These are phyloP conservation scores for Phyllosticta ampelicida DNA, from an alignment of 2,329 filamentous ascomycete species.

Conservation along the genomic window DNA sequence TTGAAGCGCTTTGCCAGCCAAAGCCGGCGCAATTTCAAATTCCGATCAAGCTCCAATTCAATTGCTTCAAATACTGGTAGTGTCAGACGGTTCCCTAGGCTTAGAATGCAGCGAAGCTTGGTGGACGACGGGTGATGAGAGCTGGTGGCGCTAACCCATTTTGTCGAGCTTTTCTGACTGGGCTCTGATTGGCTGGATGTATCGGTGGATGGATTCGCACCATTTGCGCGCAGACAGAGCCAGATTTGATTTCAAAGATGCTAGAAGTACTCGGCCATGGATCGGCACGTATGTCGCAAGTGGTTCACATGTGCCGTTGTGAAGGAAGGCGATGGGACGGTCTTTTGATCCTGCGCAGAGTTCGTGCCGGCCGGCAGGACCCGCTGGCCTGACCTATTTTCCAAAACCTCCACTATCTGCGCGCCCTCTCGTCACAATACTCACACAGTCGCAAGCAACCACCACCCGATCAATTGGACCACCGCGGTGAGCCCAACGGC, in stretches of 20 bases:
- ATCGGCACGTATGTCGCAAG: not conserved
- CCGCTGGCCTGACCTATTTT: constrained; percentile 7
- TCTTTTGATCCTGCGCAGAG: not conserved
- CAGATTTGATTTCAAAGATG: not conserved
- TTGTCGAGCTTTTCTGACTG: constrained; percentile 2
- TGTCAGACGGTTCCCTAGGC: not conserved
- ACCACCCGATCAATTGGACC: constrained; percentile 27
- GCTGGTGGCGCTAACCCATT: constrained; percentile 1
- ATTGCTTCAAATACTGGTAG: not conserved
- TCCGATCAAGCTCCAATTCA: not conserved
- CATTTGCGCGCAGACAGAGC: not conserved
- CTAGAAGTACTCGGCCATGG: not conserved
- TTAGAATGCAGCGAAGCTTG: not conserved
- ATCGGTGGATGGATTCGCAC: not conserved
- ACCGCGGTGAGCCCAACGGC: constrained; percentile 25
- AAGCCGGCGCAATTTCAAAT: too few relatives aligned
- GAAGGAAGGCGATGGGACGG: not conserved
- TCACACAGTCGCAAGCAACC: constrained; percentile 13
- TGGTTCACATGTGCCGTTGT: not conserved
- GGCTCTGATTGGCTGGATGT: constrained; percentile 2
- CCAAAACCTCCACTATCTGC: constrained; percentile 14
- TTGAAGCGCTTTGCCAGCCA: too few relatives aligned
- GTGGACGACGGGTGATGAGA: not conserved
- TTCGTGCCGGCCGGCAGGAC: not conserved
- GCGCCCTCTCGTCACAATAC: constrained; percentile 9